These are phyloP conservation scores for Calvatia gigantea DNA, from an alignment of 768 basidiomycete genomes.

Conservation along the genomic window DNA sequence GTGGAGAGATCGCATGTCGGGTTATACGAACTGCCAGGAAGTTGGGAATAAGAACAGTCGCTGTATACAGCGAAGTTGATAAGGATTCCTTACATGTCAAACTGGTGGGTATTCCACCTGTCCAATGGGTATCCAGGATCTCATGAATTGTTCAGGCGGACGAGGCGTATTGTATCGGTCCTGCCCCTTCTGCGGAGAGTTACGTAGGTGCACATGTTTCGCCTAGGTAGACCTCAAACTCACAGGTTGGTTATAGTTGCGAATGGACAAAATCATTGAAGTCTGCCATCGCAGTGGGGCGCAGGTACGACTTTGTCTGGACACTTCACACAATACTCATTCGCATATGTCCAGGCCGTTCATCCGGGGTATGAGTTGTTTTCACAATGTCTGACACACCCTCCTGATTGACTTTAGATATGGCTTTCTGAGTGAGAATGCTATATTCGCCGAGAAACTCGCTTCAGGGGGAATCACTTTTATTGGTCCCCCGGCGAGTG, in stretches of 20 bases:
- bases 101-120: constrained; percentile 45
- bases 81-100: constrained; percentile 76
- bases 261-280: constrained; percentile 86
- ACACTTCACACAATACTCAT: constrained; percentile 1
- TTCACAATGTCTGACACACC: no score
- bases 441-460: constrained; percentile 71
- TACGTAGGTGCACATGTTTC: constrained; percentile 56
- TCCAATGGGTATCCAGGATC: not conserved
- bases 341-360: constrained; percentile 59
- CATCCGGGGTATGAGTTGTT: constrained; percentile 78
- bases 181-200: constrained; percentile 84
- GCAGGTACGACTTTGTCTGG: constrained; percentile 48
- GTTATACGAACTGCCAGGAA: constrained; percentile 88
- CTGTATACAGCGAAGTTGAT: constrained; percentile 89
- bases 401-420: constrained; percentile 62
- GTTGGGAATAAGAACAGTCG: constrained; percentile 88
- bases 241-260: constrained; percentile 44
- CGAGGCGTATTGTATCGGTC: constrained; percentile 90
- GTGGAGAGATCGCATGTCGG: constrained; percentile 94
- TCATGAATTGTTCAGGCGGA: constrained; percentile 49
- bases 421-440: constrained; percentile 92
- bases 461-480: constrained; percentile 81
- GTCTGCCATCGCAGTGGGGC: constrained; percentile 80
- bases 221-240: not conserved
- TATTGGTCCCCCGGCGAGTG: constrained; percentile 85